Evolutionary conservation across 169 alveolate genomes (phyloP).

Genomic region (Cryptosporidium parvum): DNA sequence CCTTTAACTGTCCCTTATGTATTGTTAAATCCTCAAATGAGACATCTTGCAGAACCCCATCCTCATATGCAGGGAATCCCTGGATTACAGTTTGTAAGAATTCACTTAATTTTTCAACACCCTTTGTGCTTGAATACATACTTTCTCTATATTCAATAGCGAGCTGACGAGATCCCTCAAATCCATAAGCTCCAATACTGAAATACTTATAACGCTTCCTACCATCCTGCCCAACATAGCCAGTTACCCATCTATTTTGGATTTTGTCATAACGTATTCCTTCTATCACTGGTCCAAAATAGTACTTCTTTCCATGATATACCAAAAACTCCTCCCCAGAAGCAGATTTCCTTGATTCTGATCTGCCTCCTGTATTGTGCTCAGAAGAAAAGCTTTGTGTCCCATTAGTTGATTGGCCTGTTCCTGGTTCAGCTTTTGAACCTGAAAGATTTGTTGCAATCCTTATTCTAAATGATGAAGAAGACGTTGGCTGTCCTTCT

Average conservation of each 20-base stretch:
- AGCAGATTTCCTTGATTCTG: slow-evolving; percentile 45
- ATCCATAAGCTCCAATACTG: slow-evolving; percentile 76
- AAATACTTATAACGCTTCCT: slow-evolving; percentile 72
- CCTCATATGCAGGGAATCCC: slow-evolving; percentile 66
- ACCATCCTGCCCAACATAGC: slow-evolving; percentile 66
- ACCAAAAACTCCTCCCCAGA: slow-evolving; percentile 53
- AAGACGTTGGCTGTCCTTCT: not conserved
- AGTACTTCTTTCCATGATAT: slow-evolving; percentile 67
- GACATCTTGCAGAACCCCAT: slow-evolving; percentile 67
- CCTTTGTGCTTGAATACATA: slow-evolving; percentile 55
- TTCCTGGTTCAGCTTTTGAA: slow-evolving; percentile 14
- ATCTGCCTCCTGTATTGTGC: slow-evolving; percentile 20
- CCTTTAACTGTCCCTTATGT: slow-evolving; percentile 68
- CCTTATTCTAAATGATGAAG: slow-evolving; percentile 67
- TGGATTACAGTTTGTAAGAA: slow-evolving; percentile 66
- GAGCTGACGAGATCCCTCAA: slow-evolving; percentile 70
- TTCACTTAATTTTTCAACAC: slow-evolving; percentile 49
- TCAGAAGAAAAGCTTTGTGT: slow-evolving; percentile 1
- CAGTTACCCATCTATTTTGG: slow-evolving; percentile 75
- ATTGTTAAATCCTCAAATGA: slow-evolving; percentile 40
- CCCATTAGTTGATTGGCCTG: not conserved
- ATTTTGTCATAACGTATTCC: slow-evolving; percentile 70
- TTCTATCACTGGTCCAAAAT: slow-evolving; percentile 71
- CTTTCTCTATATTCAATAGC: slow-evolving; percentile 75
- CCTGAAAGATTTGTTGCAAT: slow-evolving; percentile 23